Base-by-base conservation (phyloP, 176 grass and related monocot species). In the Aegilops bicornis region DNA sequence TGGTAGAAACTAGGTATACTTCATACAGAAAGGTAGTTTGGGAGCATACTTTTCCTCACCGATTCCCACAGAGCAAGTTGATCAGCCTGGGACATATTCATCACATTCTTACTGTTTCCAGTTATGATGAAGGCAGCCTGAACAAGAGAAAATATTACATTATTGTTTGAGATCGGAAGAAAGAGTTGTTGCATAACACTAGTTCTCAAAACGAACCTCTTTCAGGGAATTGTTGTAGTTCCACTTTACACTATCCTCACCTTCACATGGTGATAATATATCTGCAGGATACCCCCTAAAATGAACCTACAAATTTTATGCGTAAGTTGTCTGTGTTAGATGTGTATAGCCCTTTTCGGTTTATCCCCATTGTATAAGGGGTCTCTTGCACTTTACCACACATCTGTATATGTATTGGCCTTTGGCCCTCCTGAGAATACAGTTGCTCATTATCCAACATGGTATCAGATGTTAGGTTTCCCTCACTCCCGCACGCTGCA, bases 11-110 rank as follows among this genome's bases (percentile, higher is more conserved):
- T 62, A 32, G 7, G 17, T 56, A 20, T 56, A 56, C 17, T 56
- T 56, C 52, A 0, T 23, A 58, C 17, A 30, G 2, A 83, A 81
- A 16, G 54, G 13, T 65, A 74, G 20, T 68, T 83, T 27, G 27
- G 27, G 1, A 69, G 15, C 42, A 47, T 73, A 99, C 97, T 90
- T 99, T 91, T 99, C 88, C 88, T 85, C 58, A 99, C 88, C 17
- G 90, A 91, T 76, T 99, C 90, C 97, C 97, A 99, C 3, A 96
- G 67, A 87, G 95, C 88, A 85, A 82, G 79, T 82, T 94, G 97
- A 96, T 99, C 92, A 74, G 92, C 92, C 85, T 99, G 92, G 76
- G 97, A 92, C 94, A 99, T 94, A 85, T 99, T 99, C 97, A 99
- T 99, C 76, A 99, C 84, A 87, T 90, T 94, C 83, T 93, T 96